phyloP scores from a whole-genome alignment of 306 rosid species.

The Lupinus albus region DNA sequence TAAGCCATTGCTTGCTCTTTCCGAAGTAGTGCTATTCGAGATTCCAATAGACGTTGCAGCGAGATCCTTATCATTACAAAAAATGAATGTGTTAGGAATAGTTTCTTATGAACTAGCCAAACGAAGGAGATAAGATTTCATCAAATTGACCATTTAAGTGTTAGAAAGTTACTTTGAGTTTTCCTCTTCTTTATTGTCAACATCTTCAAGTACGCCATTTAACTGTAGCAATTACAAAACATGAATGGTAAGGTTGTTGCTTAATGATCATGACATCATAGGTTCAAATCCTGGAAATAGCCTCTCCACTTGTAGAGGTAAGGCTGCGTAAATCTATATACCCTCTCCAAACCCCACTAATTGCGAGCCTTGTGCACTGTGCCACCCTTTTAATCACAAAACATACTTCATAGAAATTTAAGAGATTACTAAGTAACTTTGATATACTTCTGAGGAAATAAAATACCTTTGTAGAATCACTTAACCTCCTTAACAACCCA shows the following conservation, averaged over 20 bases:
- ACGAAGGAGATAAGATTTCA: constrained; percentile 32
- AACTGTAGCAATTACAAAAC: constrained; percentile 53
- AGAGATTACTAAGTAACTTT: constrained; percentile 8
- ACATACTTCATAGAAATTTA: constrained; percentile 13
- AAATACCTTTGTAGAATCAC: constrained; percentile 49
- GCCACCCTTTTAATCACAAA: too few relatives aligned
- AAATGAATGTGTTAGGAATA: constrained; percentile 39
- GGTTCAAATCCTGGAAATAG: too few relatives aligned
- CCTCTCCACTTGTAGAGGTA: too few relatives aligned
- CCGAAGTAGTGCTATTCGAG: constrained; percentile 55
- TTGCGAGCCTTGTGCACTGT: too few relatives aligned
- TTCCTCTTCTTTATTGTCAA: constrained; percentile 48
- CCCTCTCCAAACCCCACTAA: too few relatives aligned
- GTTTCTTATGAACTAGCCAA: constrained; percentile 14
- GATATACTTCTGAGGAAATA: not conserved
- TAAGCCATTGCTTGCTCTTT: constrained; percentile 81
- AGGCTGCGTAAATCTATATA: too few relatives aligned
- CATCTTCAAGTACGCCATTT: constrained; percentile 46
- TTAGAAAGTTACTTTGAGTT: constrained; percentile 60
- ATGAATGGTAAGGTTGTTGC: too few relatives aligned
- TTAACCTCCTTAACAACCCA: constrained; percentile 46
- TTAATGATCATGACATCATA: too few relatives aligned
- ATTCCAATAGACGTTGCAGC: constrained; percentile 59
- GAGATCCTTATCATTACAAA: constrained; percentile 45
- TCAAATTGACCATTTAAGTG: constrained; percentile 27